Percentiles rank a stretch among this genome's conserved stretches.
Conservation (phyloP, 805 yeast genomes). For the Yarrowia osloensis region DNA sequence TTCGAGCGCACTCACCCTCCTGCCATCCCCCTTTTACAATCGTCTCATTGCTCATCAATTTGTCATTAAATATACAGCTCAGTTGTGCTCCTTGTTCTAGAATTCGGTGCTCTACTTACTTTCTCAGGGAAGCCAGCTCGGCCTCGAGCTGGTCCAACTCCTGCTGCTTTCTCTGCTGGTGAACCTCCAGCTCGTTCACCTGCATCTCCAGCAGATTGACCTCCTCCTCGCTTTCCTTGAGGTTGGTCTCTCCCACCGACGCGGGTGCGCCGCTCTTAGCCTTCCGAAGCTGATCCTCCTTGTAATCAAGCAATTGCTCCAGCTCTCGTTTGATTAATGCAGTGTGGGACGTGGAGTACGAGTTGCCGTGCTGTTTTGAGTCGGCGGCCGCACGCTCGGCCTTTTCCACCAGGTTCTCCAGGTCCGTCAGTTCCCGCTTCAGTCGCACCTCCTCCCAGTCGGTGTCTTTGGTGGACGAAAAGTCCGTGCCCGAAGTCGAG, state of each 20-base stretch:
- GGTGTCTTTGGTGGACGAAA: conserved; percentile 58
- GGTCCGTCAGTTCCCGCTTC: conserved; percentile 71
- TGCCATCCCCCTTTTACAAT: too few species aligned
- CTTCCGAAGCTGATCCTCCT: conserved; percentile 57
- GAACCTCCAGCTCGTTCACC: conserved; percentile 69
- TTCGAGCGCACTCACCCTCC: too few species aligned
- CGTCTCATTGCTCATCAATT: conserved; percentile 19
- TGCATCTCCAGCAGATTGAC: conserved; percentile 76
- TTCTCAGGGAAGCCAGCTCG: conserved; percentile 13
- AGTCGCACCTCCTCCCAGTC: conserved; percentile 93
- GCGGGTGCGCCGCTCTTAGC: conserved; percentile 41
- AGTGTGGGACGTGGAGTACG: conserved; percentile 41
- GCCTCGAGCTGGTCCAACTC: conserved; percentile 55
- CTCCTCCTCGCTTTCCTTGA: conserved; percentile 49
- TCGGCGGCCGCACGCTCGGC: conserved; percentile 54
- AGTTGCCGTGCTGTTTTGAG: conserved; percentile 43
- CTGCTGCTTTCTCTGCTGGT: conserved; percentile 57
- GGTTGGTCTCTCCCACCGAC: conserved; percentile 31
- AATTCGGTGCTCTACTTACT: conserved; percentile 4
- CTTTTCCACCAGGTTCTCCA: conserved; percentile 64
- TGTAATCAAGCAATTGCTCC: conserved; percentile 79
- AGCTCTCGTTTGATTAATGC: conserved; percentile 60
- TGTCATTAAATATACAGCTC: conserved; percentile 29
- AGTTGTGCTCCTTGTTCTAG: not conserved
- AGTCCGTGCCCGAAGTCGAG: conserved; percentile 63